Base-by-base conservation (phyloP, 78 protist species). In the Dictyostelium brefeldianum region DNA sequence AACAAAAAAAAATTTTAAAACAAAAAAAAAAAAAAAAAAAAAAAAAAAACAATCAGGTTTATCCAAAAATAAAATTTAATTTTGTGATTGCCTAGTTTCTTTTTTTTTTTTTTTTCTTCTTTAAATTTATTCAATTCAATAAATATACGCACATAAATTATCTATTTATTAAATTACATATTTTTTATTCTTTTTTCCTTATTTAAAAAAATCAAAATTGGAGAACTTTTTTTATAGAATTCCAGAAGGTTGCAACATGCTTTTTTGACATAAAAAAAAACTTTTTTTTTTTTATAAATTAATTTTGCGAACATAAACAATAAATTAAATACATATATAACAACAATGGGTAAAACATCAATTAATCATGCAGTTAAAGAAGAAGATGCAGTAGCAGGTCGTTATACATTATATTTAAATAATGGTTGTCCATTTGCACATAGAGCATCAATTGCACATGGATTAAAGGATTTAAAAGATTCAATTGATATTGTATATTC, bases 361-460 rank as follows among this genome's bases (percentile, higher is more conserved):
- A 59, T 59, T 22, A 59, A 59, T 22, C 69, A 59, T n/a, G 11
- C n/a, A 1, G 31, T 59, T 59, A 29, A 8, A 59, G 69, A 59
- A 59, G 25, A 59, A n/a, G 69, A 59, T 59, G 69, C 80, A 29
- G 90, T 71, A n/a, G 43, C 67, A 20, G 75, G 36, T 46, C 29
- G 91, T 31, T 84, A 84, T 50, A 79, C 77, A 57, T 25, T 84
- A 12, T 71, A 73, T 47, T 12, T 73, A 1, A 31, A 36, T n/a
- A 36, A 27, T 17, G 92, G 84, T 7, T 87, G 91, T 74, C 91
- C 91, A 53, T 84, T 54, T 50, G 80, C 80, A 6, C 67, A 54
- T 27, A 41, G 91, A n/a, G 36, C 62, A 2, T 5, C 18, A 1
- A 84, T 84, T 20, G 91, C 80, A 27, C 12, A 17, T 4, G 25